These are phyloP conservation scores for Sarcomyxa edulis DNA, from an alignment of 768 basidiomycete species.

Conservation along the genomic window DNA sequence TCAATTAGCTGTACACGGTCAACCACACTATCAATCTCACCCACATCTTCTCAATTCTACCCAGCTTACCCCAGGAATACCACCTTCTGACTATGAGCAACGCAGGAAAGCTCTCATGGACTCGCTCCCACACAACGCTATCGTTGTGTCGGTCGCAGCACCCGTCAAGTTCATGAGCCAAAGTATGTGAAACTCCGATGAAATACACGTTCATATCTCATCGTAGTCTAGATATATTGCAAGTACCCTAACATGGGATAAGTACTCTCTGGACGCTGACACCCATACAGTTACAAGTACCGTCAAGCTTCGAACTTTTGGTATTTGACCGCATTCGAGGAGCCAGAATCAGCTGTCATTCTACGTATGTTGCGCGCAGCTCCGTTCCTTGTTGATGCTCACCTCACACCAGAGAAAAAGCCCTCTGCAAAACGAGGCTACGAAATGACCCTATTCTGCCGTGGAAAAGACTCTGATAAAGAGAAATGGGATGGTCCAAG, in stretches of 20 bases:
- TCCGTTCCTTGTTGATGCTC: not conserved
- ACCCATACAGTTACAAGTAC: conserved; percentile 76
- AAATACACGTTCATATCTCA: too few relatives aligned
- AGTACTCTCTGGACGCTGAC: conserved; percentile 10
- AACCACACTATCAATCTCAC: conserved; percentile 74
- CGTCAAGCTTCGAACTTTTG: conserved; percentile 90
- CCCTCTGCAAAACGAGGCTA: conserved; percentile 67
- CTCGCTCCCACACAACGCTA: conserved; percentile 60
- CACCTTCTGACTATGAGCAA: conserved; percentile 68
- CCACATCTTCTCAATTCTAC: conserved; percentile 66
- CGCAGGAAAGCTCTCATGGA: conserved; percentile 70
- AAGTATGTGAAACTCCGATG: conserved; percentile 50
- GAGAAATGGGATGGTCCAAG: conserved; percentile 93
- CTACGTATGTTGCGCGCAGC: conserved; percentile 45
- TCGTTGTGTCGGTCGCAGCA: conserved; percentile 75
- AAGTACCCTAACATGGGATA: conserved; percentile 27
- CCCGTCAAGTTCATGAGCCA: conserved; percentile 83
- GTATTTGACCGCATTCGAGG: conserved; percentile 95
- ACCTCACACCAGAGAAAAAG: conserved; percentile 51
- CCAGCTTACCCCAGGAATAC: conserved; percentile 83
- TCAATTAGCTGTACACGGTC: conserved; percentile 71
- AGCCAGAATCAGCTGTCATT: conserved; percentile 86
- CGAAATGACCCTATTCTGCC: conserved; percentile 79
- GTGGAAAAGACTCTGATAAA: conserved; percentile 65
- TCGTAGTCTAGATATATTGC: conserved; percentile 64